Evolutionary conservation across 2,329 filamentous ascomycete genomes (phyloP).

Genomic region (Zarea fungicola): DNA sequence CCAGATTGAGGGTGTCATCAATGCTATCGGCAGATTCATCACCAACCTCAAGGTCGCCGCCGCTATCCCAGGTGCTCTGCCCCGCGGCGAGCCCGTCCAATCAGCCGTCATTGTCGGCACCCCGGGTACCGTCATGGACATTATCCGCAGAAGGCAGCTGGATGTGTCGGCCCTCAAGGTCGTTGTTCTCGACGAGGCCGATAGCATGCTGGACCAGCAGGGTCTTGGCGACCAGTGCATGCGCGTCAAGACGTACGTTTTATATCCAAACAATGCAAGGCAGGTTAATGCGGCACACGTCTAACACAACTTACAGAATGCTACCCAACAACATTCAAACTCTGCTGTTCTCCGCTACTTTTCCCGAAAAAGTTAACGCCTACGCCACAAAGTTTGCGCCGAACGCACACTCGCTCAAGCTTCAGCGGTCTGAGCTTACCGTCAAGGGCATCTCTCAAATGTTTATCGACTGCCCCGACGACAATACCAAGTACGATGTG

Average conservation of each 20-base stretch:
- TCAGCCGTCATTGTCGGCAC: conserved; percentile 86
- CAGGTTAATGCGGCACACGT: neutral
- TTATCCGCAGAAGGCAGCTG: conserved; percentile 72
- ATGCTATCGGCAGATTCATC: conserved; percentile 79
- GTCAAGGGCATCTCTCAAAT: conserved; percentile 97
- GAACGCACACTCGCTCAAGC: conserved; percentile 76
- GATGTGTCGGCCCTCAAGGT: conserved; percentile 68
- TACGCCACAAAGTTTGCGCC: conserved; percentile 85
- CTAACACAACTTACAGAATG: conserved; percentile 44
- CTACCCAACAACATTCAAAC: conserved; percentile 74
- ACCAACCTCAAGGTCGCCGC: conserved; percentile 69
- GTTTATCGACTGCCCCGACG: conserved; percentile 85
- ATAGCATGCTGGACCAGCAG: conserved; percentile 97
- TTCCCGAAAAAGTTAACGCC: conserved; percentile 76
- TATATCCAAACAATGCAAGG: neutral
- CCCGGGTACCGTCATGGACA: conserved; percentile 85
- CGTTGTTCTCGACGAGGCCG: conserved; percentile 91
- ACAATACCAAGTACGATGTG: conserved; percentile 79
- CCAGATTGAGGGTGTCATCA: conserved; percentile 84
- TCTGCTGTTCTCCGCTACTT: conserved; percentile 91
- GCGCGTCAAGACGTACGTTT: conserved; percentile 69
- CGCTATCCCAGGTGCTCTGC: conserved; percentile 73
- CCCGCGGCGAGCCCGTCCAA: conserved; percentile 62
- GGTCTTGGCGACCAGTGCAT: conserved; percentile 93
- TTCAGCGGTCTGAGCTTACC: conserved; percentile 86